Percentiles rank a stretch among this genome's conserved stretches.
Evolutionary conservation across 495 filamentous ascomycete genomes (phyloP).

Genomic region (Aspergillus bertholletiae): DNA sequence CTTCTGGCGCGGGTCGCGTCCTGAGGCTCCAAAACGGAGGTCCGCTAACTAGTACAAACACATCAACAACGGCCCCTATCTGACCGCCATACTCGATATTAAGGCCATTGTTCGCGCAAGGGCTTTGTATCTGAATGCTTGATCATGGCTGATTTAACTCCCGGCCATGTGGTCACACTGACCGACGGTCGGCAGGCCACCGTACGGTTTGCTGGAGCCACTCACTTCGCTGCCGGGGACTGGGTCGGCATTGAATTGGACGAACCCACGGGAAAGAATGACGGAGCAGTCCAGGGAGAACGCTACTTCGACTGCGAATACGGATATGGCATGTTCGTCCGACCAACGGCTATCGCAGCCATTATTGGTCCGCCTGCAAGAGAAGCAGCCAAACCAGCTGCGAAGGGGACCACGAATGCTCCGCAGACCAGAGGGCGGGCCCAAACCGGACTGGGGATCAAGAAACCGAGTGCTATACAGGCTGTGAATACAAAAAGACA

Average conservation of each 20-base stretch:
- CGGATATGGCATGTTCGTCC: constrained; percentile 84
- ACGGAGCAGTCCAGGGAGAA: constrained; percentile 85
- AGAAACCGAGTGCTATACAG: constrained; percentile 43
- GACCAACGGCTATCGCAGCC: constrained; percentile 54
- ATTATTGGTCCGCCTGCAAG: constrained; percentile 56
- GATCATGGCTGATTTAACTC: constrained; percentile 35
- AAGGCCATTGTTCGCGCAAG: constrained; percentile 8
- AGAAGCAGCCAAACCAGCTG: constrained; percentile 34
- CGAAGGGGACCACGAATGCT: constrained; percentile 23
- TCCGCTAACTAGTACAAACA: constrained; percentile 8
- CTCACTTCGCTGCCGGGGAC: constrained; percentile 73
- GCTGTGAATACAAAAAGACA: constrained; percentile 54
- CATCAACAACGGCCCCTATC: constrained; percentile 18
- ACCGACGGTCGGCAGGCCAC: constrained; percentile 71
- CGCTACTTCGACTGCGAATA: constrained; percentile 85
- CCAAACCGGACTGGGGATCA: constrained; percentile 27
- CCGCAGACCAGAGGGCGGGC: constrained; percentile 28
- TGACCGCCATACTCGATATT: neutral
- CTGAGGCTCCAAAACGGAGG: constrained; percentile 14
- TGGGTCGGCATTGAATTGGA: constrained; percentile 92
- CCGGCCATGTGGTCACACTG: constrained; percentile 63
- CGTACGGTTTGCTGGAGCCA: constrained; percentile 76
- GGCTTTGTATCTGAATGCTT: constrained; percentile 8
- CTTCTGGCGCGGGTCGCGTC: constrained; percentile 10
- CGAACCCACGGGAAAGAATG: constrained; percentile 84